Evolutionary conservation across 148 eudicot species (phyloP).

Genomic region (Rheum nobile): DNA sequence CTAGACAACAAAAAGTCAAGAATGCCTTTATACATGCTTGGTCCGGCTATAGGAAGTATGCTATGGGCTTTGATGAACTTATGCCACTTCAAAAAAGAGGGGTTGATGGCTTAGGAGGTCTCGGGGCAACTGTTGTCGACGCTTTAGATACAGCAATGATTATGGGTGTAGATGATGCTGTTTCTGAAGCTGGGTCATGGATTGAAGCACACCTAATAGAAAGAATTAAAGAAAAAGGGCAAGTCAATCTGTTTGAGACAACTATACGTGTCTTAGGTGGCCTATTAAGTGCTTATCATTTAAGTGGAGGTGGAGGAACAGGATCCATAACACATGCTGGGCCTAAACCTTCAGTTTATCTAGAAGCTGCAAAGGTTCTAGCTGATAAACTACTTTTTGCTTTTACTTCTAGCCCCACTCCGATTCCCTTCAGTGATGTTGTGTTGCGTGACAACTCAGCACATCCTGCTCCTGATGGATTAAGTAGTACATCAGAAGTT

Average conservation of each 20-base stretch:
- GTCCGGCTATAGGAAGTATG: slow-evolving; percentile 73
- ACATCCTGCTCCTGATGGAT: slow-evolving; percentile 81
- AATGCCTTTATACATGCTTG: slow-evolving; percentile 89
- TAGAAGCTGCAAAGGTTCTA: slow-evolving; percentile 66
- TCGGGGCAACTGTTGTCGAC: slow-evolving; percentile 91
- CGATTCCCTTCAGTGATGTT: slow-evolving; percentile 86
- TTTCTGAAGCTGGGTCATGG: slow-evolving; percentile 91
- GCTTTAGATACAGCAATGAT: slow-evolving; percentile 95
- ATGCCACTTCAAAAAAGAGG: slow-evolving; percentile 80
- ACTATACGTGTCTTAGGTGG: slow-evolving; percentile 94
- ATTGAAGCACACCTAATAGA: slow-evolving; percentile 68
- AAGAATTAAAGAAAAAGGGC: slow-evolving; percentile 65
- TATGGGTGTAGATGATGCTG: slow-evolving; percentile 75
- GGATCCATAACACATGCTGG: slow-evolving; percentile 26
- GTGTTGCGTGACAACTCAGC: slow-evolving; percentile 58
- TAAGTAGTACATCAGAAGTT: slow-evolving; percentile 93
- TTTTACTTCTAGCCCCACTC: slow-evolving; percentile 80
- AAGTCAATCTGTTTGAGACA: slow-evolving; percentile 92
- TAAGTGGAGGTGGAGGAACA: slow-evolving; percentile 46
- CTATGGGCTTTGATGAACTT: slow-evolving; percentile 93
- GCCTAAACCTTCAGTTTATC: slow-evolving; percentile 62
- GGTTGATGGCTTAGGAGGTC: slow-evolving; percentile 84
- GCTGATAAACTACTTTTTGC: slow-evolving; percentile 79
- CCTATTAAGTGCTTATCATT: slow-evolving; percentile 93
- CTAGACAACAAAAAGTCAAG: slow-evolving; percentile 52